phyloP scores from a whole-genome alignment of 1,284 basidiomycete genomes.

The Chalciporus sp. region DNA sequence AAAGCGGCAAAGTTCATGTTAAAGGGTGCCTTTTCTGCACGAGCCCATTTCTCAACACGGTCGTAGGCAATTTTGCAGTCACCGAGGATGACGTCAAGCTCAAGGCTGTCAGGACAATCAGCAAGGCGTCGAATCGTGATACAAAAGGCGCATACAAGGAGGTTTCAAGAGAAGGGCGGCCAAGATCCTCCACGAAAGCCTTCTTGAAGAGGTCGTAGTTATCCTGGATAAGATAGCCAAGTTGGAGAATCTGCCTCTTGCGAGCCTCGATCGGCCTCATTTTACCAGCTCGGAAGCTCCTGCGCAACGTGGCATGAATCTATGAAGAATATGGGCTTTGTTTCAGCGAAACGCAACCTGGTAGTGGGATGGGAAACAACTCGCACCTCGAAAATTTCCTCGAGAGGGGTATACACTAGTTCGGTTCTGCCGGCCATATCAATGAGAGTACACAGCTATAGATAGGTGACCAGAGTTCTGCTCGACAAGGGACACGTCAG shows the following conservation, averaged over 20 bases:
- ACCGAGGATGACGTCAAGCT: conserved; percentile 52
- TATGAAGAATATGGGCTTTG: conserved; percentile 24
- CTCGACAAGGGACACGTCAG: neutral
- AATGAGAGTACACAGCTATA: neutral
- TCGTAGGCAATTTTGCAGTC: conserved; percentile 70
- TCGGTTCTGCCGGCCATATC: conserved; percentile 23
- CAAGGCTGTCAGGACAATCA: conserved; percentile 44
- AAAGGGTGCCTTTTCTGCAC: conserved; percentile 63
- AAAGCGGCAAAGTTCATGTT: conserved; percentile 55
- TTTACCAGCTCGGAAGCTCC: conserved; percentile 60
- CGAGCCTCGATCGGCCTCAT: conserved; percentile 60
- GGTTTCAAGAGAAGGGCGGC: conserved; percentile 55
- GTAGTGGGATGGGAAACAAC: too few relatives aligned
- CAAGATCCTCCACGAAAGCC: conserved; percentile 58
- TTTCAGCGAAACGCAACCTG: neutral
- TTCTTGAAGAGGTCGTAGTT: conserved; percentile 58
- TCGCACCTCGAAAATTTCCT: conserved; percentile 44
- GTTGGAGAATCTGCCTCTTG: conserved; percentile 66
- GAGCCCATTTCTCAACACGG: conserved; percentile 76
- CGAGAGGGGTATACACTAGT: conserved; percentile 38
- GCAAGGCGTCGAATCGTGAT: neutral
- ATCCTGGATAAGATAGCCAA: conserved; percentile 69
- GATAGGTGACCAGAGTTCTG: neutral
- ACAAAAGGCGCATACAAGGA: conserved; percentile 50
- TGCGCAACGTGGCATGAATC: conserved; percentile 55